phyloP scores from a whole-genome alignment of 768 basidiomycete species.

The Crassisporium funariophilum region DNA sequence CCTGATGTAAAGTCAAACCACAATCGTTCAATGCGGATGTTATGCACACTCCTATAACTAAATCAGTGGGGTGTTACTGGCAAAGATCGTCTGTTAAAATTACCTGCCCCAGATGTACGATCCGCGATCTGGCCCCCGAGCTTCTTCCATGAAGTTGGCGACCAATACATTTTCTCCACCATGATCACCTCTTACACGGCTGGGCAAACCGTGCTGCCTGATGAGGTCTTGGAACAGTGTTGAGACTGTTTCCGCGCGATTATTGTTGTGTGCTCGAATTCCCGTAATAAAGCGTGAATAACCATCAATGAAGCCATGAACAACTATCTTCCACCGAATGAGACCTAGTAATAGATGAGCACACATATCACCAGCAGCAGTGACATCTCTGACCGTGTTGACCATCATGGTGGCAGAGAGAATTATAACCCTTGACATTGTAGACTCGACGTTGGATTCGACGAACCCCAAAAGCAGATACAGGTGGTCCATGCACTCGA shows the following conservation, averaged over 20 bases:
- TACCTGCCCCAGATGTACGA: constrained; percentile 43
- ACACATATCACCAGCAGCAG: not conserved
- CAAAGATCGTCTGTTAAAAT: not conserved
- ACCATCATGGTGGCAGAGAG: constrained; percentile 27
- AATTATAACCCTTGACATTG: constrained; percentile 35
- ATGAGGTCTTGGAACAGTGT: constrained; percentile 31
- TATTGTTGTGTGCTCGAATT: constrained; percentile 40
- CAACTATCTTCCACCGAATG: constrained; percentile 38
- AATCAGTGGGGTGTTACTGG: not conserved
- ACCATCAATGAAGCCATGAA: constrained; percentile 46
- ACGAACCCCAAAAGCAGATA: constrained; percentile 21
- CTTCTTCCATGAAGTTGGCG: constrained; percentile 30
- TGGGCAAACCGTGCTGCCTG: constrained; percentile 30
- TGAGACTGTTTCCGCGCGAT: constrained; percentile 39
- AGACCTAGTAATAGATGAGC: constrained; percentile 22
- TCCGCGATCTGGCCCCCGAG: constrained; percentile 20
- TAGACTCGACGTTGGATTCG: constrained; percentile 30
- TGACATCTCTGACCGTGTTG: constrained; percentile 13
- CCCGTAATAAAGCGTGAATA: constrained; percentile 37
- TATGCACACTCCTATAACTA: constrained; percentile 37
- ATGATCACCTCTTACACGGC: constrained; percentile 34
- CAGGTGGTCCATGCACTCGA: constrained; percentile 23
- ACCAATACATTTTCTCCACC: constrained; percentile 35
- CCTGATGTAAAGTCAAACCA: constrained; percentile 40
- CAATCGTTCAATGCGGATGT: constrained; percentile 39